A percentile compares a stretch with the other conserved stretches of the same genome.
These are phyloP conservation scores for Garcia nutans DNA, from an alignment of 345 rosid genomes.

Conservation along the genomic window DNA sequence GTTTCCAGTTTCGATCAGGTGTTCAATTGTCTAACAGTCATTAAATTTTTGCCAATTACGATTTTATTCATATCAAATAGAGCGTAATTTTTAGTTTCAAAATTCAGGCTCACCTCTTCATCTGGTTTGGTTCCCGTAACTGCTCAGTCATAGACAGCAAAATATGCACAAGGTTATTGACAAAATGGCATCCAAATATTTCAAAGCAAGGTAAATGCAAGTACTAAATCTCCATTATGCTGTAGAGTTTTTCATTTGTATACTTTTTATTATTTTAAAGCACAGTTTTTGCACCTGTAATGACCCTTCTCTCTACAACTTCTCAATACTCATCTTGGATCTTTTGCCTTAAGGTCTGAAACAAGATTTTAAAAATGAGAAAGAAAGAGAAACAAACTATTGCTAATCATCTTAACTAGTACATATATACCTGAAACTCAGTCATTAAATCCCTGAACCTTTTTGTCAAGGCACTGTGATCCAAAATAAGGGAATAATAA, in stretches of 20 bases:
- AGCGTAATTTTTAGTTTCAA: slow-evolving; percentile 11
- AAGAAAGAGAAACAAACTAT: background rate
- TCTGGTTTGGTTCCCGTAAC: slow-evolving; percentile 71
- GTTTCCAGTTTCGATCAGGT: slow-evolving; percentile 87
- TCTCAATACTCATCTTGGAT: slow-evolving; percentile 90
- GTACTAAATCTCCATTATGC: background rate
- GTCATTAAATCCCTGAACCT: slow-evolving; percentile 71
- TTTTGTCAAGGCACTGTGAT: slow-evolving; percentile 60
- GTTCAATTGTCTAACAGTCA: slow-evolving; percentile 64
- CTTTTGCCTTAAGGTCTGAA: slow-evolving; percentile 73
- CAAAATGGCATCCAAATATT: background rate
- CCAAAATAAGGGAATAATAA: background rate
- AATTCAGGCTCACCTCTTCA: slow-evolving; percentile 51
- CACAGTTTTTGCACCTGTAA: slow-evolving; percentile 53
- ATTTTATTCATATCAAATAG: slow-evolving; percentile 12
- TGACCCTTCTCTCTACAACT: slow-evolving; percentile 85
- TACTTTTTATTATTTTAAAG: slow-evolving; percentile 4
- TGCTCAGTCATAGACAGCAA: slow-evolving; percentile 29
- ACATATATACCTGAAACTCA: slow-evolving; percentile 71
- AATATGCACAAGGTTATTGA: slow-evolving; percentile 10
- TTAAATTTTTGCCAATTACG: slow-evolving; percentile 23
- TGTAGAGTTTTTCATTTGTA: background rate
- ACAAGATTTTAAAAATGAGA: slow-evolving; percentile 16
- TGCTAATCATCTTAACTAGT: background rate
- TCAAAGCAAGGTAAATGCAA: background rate